Conservation (phyloP, 2,329 filamentous ascomycete genomes). For the Cordyceps militaris region DNA sequence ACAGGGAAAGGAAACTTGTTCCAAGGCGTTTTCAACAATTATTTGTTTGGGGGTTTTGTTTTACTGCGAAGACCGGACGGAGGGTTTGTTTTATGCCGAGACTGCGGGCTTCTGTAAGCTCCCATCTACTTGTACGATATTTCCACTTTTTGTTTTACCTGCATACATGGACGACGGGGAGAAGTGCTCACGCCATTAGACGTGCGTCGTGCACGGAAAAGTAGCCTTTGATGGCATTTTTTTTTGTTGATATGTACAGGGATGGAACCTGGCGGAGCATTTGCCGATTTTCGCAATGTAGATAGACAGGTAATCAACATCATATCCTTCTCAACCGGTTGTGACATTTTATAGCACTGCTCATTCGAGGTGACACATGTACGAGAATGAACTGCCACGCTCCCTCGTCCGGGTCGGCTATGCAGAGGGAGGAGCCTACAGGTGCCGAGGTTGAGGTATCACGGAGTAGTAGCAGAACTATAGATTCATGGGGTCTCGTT, state of each 20-base stretch:
- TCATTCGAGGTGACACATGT: too few relatives aligned
- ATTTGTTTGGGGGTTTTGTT: not conserved
- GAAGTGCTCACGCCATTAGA: not conserved
- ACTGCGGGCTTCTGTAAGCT: not conserved
- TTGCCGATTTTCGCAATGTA: not conserved
- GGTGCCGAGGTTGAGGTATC: not conserved
- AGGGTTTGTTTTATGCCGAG: not conserved
- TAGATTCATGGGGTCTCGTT: conserved; percentile 27
- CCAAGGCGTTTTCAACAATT: conserved; percentile 3
- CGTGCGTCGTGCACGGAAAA: not conserved
- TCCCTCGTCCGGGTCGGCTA: too few relatives aligned
- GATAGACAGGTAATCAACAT: conserved; percentile 1
- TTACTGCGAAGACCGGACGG: not conserved
- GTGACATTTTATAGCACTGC: too few relatives aligned
- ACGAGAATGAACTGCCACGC: too few relatives aligned
- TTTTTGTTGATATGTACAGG: conserved; percentile 10
- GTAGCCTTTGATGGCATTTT: conserved; percentile 2
- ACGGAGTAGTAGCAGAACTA: not conserved
- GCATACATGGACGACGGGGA: not conserved
- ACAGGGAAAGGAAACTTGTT: conserved; percentile 6
- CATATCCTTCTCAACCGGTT: too few relatives aligned
- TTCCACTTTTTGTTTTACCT: not conserved
- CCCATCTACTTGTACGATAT: conserved; percentile 6
- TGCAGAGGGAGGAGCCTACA: too few relatives aligned
- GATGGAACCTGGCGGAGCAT: not conserved